Evolutionary conservation across 106 monocot species (phyloP).

Genomic region (Gastrodia elata): DNA sequence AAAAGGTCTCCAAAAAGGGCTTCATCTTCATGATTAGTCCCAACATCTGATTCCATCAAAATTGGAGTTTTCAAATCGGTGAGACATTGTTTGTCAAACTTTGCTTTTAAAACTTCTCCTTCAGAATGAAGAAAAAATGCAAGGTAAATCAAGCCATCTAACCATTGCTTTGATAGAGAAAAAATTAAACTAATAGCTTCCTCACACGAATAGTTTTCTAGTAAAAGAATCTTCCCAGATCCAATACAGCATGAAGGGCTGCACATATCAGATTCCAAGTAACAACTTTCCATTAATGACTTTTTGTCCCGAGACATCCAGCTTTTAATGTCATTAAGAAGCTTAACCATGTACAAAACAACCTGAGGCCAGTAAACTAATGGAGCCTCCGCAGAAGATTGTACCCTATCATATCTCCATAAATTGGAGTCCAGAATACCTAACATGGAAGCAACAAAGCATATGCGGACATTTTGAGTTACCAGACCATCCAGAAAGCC

Average conservation of each 20-base stretch:
- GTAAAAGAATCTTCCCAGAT: conserved; percentile 41
- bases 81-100: conserved; percentile 29
- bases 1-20: conserved; percentile 98
- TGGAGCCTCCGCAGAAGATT: conserved; percentile 42
- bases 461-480: conserved; percentile 47
- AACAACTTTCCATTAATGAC: conserved; percentile 14
- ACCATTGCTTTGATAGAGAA: conserved; percentile 61
- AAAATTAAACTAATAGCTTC: conserved; percentile 62
- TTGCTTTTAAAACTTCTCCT: conserved; percentile 45
- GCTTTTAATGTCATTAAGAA: conserved; percentile 44
- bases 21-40: conserved; percentile 79
- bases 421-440: conserved; percentile 38
- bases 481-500: conserved; percentile 36
- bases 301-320: conserved; percentile 24
- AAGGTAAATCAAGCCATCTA: conserved; percentile 68
- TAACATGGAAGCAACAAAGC: conserved; percentile 55
- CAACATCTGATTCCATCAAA: conserved; percentile 44
- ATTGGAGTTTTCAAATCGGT: conserved; percentile 36
- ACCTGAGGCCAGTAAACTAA: conserved; percentile 65
- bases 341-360: conserved; percentile 62
- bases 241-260: conserved; percentile 37
- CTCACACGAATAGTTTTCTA: conserved; percentile 45
- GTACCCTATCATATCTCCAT: conserved; percentile 47
- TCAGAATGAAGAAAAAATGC: conserved; percentile 61
- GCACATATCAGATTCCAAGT: conserved; percentile 9